Evolutionary conservation across 352 stramenopile genomes (phyloP).

Genomic region (Globisporangium parvum): DNA sequence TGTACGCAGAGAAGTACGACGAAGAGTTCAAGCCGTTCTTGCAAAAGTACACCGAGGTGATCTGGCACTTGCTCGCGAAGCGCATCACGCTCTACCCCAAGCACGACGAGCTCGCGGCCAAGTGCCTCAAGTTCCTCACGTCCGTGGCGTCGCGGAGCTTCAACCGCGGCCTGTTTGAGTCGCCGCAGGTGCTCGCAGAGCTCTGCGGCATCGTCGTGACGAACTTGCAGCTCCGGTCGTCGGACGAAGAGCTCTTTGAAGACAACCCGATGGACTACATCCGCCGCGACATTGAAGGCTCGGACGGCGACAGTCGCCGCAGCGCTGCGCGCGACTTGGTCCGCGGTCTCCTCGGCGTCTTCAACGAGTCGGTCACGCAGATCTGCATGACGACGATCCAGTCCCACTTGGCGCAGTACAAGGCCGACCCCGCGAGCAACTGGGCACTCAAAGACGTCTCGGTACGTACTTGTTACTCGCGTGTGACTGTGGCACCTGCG

Average conservation of each 20-base stretch:
- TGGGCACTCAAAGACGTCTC: conserved; percentile 96
- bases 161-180: conserved; percentile 88
- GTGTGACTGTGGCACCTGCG: neutral
- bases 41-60: conserved; percentile 89
- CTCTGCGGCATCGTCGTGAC: conserved; percentile 98
- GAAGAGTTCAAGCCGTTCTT: conserved; percentile 97
- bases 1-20: conserved; percentile 99
- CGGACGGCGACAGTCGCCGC: conserved; percentile 94
- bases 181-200: conserved; percentile 71
- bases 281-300: conserved; percentile 96
- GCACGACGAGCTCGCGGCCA: conserved; percentile 94
- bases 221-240: conserved; percentile 96
- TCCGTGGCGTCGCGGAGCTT: conserved; percentile 93
- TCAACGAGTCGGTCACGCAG: conserved; percentile 90
- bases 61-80: conserved; percentile 74
- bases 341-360: conserved; percentile 92
- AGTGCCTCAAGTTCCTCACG: conserved; percentile 96
- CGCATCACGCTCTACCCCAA: conserved; percentile 80
- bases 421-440: conserved; percentile 71
- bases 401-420: conserved; percentile 90
- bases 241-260: conserved; percentile 97
- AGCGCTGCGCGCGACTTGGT: conserved; percentile 95
- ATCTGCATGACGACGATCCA: conserved; percentile 92
- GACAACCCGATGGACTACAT: conserved; percentile 99
- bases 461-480: conserved; percentile 48